Percentiles rank a stretch among this genome's conserved stretches.
phyloP scores from a whole-genome alignment of 148 eudicot genomes.

The Rhododendron henanense region DNA sequence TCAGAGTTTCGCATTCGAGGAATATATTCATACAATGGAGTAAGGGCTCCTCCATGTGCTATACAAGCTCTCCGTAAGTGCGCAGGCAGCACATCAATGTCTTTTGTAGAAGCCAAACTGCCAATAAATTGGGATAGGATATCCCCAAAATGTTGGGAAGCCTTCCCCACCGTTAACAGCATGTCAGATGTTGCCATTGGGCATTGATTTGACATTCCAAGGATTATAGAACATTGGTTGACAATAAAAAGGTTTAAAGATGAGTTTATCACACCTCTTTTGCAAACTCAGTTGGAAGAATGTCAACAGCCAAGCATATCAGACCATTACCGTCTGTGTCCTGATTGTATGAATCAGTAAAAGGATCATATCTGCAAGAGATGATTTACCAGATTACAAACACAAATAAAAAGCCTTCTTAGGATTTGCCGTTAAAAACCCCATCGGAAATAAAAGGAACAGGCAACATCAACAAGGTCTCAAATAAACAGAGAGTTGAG shows the following conservation, averaged over 20 bases:
- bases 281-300: slow-evolving; percentile 97
- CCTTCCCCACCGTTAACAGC: slow-evolving; percentile 35
- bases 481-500: neutral
- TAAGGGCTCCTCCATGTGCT: slow-evolving; percentile 70
- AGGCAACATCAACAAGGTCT: neutral
- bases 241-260: slow-evolving; percentile 7
- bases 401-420: slow-evolving; percentile 9
- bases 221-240: neutral
- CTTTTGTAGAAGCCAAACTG: slow-evolving; percentile 53
- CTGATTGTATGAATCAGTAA: slow-evolving; percentile 56
- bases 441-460: neutral
- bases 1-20: slow-evolving; percentile 79
- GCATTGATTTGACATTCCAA: slow-evolving; percentile 6
- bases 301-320: slow-evolving; percentile 88
- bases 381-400: slow-evolving; percentile 15
- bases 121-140: slow-evolving; percentile 73
- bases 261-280: slow-evolving; percentile 60
- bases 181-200: slow-evolving; percentile 8
- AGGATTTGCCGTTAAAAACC: neutral
- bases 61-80: slow-evolving; percentile 82
- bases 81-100: slow-evolving; percentile 52
- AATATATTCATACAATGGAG: slow-evolving; percentile 76
- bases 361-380: slow-evolving; percentile 69
- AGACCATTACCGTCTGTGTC: slow-evolving; percentile 85
- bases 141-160: slow-evolving; percentile 98